These are phyloP conservation scores for Globisporangium iwayamae DNA, from an alignment of 352 stramenopile genomes.

Conservation along the genomic window DNA sequence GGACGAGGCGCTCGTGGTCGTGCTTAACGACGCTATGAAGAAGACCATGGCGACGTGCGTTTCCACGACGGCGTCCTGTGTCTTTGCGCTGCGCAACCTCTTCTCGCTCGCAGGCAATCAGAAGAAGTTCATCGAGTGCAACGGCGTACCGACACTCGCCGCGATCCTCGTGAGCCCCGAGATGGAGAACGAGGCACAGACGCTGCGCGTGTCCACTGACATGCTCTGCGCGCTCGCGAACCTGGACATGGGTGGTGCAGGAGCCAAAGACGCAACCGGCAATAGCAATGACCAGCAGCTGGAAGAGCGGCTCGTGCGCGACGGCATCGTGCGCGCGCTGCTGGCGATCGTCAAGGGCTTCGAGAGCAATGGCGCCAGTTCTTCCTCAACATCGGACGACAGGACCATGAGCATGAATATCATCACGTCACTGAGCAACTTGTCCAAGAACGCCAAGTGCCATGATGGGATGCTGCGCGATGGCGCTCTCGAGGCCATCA, in stretches of 20 bases:
- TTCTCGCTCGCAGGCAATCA: constrained; percentile 58
- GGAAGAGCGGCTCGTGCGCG: constrained; percentile 66
- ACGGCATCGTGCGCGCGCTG: constrained; percentile 68
- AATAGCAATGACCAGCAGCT: constrained; percentile 21
- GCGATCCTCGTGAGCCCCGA: constrained; percentile 43
- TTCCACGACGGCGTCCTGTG: constrained; percentile 49
- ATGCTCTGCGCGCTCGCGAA: constrained; percentile 68
- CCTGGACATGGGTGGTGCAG: constrained; percentile 19
- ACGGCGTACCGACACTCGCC: constrained; percentile 63
- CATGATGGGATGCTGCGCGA: constrained; percentile 78
- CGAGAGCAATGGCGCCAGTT: constrained; percentile 16
- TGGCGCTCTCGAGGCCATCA: constrained; percentile 55
- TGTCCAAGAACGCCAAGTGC: constrained; percentile 55
- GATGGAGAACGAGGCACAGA: constrained; percentile 45
- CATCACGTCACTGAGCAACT: constrained; percentile 56
- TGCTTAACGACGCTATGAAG: constrained; percentile 73
- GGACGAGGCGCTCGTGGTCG: constrained; percentile 31
- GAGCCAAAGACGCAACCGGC: neutral
- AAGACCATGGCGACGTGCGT: constrained; percentile 51
- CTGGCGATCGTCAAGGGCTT: constrained; percentile 51
- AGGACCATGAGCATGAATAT: constrained; percentile 52
- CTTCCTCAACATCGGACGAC: constrained; percentile 22
- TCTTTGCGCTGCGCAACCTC: constrained; percentile 73
- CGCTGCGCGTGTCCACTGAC: constrained; percentile 51
- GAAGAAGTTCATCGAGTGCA: constrained; percentile 53